These are phyloP conservation scores for Triticum dicoccoides DNA, from an alignment of 176 grass and related monocot species.

Conservation along the genomic window DNA sequence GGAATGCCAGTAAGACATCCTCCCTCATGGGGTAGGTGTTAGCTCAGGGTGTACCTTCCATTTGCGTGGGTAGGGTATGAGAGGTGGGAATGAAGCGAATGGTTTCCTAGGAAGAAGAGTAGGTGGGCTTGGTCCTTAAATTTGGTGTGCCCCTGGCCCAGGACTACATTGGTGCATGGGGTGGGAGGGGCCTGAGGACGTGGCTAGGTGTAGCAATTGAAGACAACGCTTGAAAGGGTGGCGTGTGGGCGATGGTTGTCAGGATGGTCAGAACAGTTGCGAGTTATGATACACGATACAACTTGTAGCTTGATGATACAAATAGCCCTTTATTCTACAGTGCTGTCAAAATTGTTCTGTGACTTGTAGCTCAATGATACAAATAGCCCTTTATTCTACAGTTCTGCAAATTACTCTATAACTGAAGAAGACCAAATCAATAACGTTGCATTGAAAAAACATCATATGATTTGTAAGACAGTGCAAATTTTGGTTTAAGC, in stretches of 20 bases:
- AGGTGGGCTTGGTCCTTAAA: background rate
- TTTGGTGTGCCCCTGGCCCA: background rate
- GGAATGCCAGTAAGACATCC: background rate
- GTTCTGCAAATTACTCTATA: background rate
- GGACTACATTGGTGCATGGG: background rate
- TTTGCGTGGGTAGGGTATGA: background rate
- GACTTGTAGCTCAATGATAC: background rate
- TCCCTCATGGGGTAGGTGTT: background rate
- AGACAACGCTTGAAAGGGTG: background rate
- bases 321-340: background rate
- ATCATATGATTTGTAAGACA: background rate
- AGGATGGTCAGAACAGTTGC: background rate
- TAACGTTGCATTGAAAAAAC: background rate
- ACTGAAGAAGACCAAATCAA: background rate
- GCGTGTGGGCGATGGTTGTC: background rate
- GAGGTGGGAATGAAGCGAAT: background rate
- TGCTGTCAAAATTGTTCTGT: background rate
- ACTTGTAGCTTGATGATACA: background rate
- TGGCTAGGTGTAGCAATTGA: background rate
- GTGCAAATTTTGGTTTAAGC: background rate
- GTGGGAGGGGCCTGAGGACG: background rate
- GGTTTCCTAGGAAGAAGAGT: background rate
- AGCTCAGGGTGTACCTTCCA: background rate
- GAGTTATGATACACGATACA: background rate
- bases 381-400: background rate